Base-by-base conservation (phyloP, 2,329 filamentous ascomycete genomes). In the Alternaria hordeiaustralica region DNA sequence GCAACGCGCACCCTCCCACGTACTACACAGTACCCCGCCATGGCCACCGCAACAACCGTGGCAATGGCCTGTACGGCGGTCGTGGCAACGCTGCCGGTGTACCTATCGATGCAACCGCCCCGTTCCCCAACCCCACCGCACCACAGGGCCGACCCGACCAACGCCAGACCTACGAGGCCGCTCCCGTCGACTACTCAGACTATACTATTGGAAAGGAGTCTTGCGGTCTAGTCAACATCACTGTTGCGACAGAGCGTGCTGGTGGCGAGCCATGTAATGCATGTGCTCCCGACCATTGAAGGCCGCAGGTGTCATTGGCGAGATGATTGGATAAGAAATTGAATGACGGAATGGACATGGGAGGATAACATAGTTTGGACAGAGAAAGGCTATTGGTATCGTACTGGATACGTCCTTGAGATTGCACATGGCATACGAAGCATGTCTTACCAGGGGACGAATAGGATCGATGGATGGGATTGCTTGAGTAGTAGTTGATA, bases 41-140 rank as follows among this genome's bases (percentile, higher is more conserved):
- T 15, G 26, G 28, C 4, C 28, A 63, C 23, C 57, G 61, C 8
- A 59, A 58, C 28, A 33, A 47, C 18, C 57, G 57, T 47, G 70
- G 63, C n/a, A 77, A 75, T 33, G 75, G 74, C 11, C 62, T 76
- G 3, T 75, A 75, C 36, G 57, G 61, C 18, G 61, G 61, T 45
- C 57, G 61, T 9, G 51, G 61, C 51, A 63, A 47, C 11, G 45
- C 59, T 61, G 63, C 44, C 9, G 76, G 75, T 13, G 58, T 79
- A 7, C 77, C 77, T 4, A 65, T 79, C 21, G 66, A 74, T n/a
- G 71, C 69, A 2, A 78, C 75, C 0, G 66, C 64, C 5, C 76
- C 76, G 3, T 79, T 79, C 36, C 78, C 78, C 1, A 60, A 65
- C 21, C 75, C 77, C 2, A 47, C 75, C 2, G 63, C 75, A 1